Evolutionary conservation across 2,329 filamentous ascomycete genomes (phyloP).

Genomic region (Trichoderma sp.): DNA sequence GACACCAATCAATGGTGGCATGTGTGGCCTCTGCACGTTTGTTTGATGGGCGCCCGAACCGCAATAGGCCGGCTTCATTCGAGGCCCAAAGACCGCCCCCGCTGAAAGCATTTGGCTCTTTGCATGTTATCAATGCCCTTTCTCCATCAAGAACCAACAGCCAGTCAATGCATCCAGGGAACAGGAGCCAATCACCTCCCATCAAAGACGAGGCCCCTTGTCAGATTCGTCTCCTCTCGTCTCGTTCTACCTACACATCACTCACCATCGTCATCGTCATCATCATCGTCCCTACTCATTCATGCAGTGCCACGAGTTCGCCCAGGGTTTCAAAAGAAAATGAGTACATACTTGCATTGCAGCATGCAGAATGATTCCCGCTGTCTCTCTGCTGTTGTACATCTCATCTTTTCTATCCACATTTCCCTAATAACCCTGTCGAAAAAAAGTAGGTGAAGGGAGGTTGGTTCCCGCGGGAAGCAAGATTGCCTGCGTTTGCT

Average conservation of each 20-base stretch:
- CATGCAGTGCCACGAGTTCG: slow-evolving; percentile 14
- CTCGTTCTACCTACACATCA: not conserved
- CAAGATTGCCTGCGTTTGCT: too few species aligned
- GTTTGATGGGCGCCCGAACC: slow-evolving; percentile 12
- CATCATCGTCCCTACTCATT: not conserved
- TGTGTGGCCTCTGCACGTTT: slow-evolving; percentile 6
- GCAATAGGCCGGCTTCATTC: slow-evolving; percentile 4
- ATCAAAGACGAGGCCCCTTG: not conserved
- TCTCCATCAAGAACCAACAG: not conserved
- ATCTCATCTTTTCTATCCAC: slow-evolving; percentile 5
- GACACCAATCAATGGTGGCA: not conserved
- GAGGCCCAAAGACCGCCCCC: not conserved
- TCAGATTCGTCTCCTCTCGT: not conserved
- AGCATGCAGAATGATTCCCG: not conserved
- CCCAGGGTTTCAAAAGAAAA: not conserved
- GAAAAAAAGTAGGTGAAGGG: slow-evolving; percentile 29
- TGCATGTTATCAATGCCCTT: not conserved
- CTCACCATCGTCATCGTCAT: too few species aligned
- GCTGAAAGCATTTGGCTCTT: not conserved
- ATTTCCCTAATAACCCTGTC: too few species aligned
- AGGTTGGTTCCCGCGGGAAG: too few species aligned
- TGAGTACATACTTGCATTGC: not conserved
- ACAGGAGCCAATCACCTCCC: not conserved
- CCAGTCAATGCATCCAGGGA: too few species aligned
- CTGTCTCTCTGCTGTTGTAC: not conserved